A percentile compares a stretch with the other conserved stretches of the same genome.
These are phyloP conservation scores for Petunia axillaris DNA, from an alignment of 257 asterid species.

Conservation along the genomic window DNA sequence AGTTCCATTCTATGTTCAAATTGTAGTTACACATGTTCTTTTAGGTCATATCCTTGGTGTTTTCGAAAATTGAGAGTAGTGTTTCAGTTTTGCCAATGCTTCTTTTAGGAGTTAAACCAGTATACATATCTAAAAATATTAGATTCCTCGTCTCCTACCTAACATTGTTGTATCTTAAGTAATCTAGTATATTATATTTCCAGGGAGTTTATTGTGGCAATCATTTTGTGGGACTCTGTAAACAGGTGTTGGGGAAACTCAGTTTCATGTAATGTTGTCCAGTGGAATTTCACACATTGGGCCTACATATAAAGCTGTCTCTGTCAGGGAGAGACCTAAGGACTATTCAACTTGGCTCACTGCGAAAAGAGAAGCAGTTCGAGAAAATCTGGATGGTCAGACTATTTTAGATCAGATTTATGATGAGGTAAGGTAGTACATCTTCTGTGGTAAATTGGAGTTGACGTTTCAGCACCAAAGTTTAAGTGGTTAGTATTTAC, in stretches of 20 bases:
- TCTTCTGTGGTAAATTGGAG: constrained; percentile 12
- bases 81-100: neutral
- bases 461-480: constrained; percentile 7
- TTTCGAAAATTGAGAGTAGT: neutral
- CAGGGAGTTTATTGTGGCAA: neutral
- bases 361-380: constrained; percentile 54
- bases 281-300: constrained; percentile 78
- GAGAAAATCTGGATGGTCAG: constrained; percentile 69
- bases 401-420: constrained; percentile 61
- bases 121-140: neutral
- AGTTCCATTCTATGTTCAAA: neutral
- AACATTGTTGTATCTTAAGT: constrained; percentile 12
- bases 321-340: constrained; percentile 47
- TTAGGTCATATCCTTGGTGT: neutral
- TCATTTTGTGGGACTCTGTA: constrained; percentile 16
- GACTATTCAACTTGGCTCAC: constrained; percentile 63
- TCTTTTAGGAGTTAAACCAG: neutral
- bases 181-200: constrained; percentile 6
- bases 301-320: constrained; percentile 60
- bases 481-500: neutral
- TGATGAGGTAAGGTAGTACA: constrained; percentile 55
- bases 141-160: constrained; percentile 9
- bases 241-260: constrained; percentile 72
- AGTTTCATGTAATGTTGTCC: constrained; percentile 71
- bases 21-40: constrained; percentile 4